Evolutionary conservation across 441 rosid genomes (phyloP), one percentile per base, ranked within the genome.

Genomic region (Macaranga tanarius): DNA sequence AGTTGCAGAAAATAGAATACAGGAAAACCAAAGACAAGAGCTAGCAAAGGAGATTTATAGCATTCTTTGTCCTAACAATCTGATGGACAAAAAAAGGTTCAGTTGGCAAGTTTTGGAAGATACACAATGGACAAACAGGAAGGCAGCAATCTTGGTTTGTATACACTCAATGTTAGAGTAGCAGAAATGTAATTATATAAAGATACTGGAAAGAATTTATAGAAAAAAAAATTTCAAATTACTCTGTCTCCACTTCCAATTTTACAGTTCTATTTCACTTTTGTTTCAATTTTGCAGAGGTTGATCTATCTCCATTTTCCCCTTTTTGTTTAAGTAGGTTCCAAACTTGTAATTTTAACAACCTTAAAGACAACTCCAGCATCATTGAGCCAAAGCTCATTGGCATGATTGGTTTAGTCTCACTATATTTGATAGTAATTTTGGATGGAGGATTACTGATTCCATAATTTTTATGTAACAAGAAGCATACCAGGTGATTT

Each of bases 71-170:
- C 15, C n/a, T 59, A 59, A 51, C 38, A 31, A 25, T 7, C 31
- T 59, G 71, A 42, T 26, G 34, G 34, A 42, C 47, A 52, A 48
- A 34, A 45, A 58, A 12, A 13, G 23, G 42, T 62, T 77, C 52
- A 50, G 45, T 26, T 67, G 58, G 57, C 60, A 19, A 76, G 68
- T 82, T 85, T 88, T 83, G 80, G 81, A 75, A 76, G 62, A 78
- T 66, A 70, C 40, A 51, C 20, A 60, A 72, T 16, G 67, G 63
- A 69, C 47, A 48, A 72, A 65, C 62, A 62, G 62, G 67, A 69
- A 77, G 61, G 69, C 71, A 65, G 31, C 67, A 55, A 71, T 47
- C 44, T 38, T 65, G 56, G n/a, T 38, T 59, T 76, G 63, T 79
- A 54, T 20, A 67, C 23, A 67, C 23, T 73, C 71, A 81, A 66